Evolutionary conservation across 1,139 yeast genomes (phyloP).

Genomic region (Nadsonia commutata): DNA sequence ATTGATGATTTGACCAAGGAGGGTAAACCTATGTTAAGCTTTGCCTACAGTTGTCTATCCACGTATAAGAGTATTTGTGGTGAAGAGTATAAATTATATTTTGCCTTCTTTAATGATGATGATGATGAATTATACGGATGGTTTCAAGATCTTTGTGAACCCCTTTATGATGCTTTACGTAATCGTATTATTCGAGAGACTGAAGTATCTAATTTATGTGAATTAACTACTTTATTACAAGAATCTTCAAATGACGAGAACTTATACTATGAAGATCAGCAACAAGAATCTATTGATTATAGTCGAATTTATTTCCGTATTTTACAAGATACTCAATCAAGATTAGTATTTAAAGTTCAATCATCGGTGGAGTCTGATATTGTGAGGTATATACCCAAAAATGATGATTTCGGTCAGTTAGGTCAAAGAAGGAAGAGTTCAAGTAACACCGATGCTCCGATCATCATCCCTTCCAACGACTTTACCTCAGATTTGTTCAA

Average conservation of each 20-base stretch:
- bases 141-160: conserved; percentile 53
- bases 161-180: conserved; percentile 58
- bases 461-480: conserved; percentile 8
- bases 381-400: conserved; percentile 48
- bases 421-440: conserved; percentile 21
- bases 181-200: conserved; percentile 53
- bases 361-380: conserved; percentile 55
- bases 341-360: conserved; percentile 69
- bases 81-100: conserved; percentile 48
- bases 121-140: conserved; percentile 34
- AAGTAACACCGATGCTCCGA: conserved; percentile 1
- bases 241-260: conserved; percentile 51
- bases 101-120: conserved; percentile 32
- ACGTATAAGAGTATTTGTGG: conserved; percentile 40
- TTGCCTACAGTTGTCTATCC: conserved; percentile 14
- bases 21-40: conserved; percentile 16
- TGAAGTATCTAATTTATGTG: conserved; percentile 55
- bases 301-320: conserved; percentile 58
- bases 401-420: conserved; percentile 45
- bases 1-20: conserved; percentile 15
- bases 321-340: conserved; percentile 59
- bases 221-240: conserved; percentile 55
- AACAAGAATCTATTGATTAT: conserved; percentile 21
- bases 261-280: conserved; percentile 21
- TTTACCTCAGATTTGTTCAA: conserved; percentile 26